Percentiles rank a stretch among this genome's conserved stretches.
phyloP scores from a whole-genome alignment of 768 basidiomycete genomes.

The Cystofilobasidium macerans region DNA sequence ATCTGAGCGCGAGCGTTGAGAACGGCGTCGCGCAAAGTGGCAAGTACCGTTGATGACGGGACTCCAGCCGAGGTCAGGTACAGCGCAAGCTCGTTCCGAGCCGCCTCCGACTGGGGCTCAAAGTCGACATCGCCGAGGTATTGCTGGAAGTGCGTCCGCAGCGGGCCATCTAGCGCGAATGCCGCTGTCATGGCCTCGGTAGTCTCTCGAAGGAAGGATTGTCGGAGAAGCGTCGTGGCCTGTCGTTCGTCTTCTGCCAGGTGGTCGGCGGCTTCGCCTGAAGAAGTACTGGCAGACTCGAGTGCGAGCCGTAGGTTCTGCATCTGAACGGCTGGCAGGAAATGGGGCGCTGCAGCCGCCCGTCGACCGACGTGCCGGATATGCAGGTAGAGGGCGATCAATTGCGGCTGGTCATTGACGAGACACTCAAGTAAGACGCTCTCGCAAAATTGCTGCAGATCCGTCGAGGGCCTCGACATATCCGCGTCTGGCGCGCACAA shows the following conservation, averaged over 20 bases:
- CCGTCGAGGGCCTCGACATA: not conserved
- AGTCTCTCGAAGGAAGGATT: constrained; percentile 11
- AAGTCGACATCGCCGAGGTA: not conserved
- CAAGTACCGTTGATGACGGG: not conserved
- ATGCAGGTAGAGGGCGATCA: constrained; percentile 19
- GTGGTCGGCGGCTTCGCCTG: not conserved
- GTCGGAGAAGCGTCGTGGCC: not conserved
- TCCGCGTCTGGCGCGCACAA: constrained; percentile 43
- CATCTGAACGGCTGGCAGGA: not conserved
- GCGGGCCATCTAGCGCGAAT: not conserved
- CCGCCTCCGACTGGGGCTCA: not conserved
- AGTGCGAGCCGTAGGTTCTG: constrained; percentile 6
- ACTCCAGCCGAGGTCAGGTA: constrained; percentile 2
- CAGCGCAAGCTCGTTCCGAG: not conserved
- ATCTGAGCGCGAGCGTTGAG: constrained; percentile 1
- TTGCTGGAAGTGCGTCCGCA: not conserved
- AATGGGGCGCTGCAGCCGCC: not conserved
- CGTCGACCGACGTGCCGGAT: not conserved
- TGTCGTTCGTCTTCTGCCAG: not conserved
- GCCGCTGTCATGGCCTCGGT: not conserved
- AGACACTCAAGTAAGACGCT: constrained; percentile 14
- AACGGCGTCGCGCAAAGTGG: constrained; percentile 1
- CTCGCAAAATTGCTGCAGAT: constrained; percentile 4
- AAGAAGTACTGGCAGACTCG: not conserved
- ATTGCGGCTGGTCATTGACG: constrained; percentile 22